phyloP scores from a whole-genome alignment of 495 filamentous ascomycete species.

The Penicillium cosmopolitanum region DNA sequence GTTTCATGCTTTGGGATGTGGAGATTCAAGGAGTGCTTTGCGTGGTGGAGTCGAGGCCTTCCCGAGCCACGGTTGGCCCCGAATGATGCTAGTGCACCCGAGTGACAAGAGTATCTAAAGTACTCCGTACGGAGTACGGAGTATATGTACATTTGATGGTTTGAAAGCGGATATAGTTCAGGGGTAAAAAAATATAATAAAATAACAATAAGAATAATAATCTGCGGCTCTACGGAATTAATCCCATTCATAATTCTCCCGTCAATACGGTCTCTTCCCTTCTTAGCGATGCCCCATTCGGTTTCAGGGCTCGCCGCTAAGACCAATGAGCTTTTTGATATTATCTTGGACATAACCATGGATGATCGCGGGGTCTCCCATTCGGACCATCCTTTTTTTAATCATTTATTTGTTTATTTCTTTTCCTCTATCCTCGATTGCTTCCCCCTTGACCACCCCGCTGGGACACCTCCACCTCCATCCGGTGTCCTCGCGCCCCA shows the following conservation, averaged over 20 bases:
- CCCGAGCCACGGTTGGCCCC: constrained; percentile 18
- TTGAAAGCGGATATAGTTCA: background rate
- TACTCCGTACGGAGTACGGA: background rate
- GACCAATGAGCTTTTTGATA: constrained; percentile 16
- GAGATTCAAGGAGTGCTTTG: constrained; percentile 26
- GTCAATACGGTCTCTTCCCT: background rate
- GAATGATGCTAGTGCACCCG: constrained; percentile 7
- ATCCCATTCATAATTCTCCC: background rate
- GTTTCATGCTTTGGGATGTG: constrained; percentile 24
- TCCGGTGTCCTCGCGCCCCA: constrained; percentile 8
- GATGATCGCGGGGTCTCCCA: constrained; percentile 17
- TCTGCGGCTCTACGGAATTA: background rate
- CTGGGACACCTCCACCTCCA: constrained; percentile 18
- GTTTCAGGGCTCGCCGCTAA: constrained; percentile 22
- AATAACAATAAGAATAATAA: background rate
- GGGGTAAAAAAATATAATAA: background rate
- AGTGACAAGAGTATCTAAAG: background rate
- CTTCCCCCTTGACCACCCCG: constrained; percentile 2
- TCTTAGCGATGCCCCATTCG: constrained; percentile 2
- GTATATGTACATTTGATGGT: background rate
- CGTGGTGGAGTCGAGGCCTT: constrained; percentile 9
- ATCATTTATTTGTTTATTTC: constrained; percentile 6
- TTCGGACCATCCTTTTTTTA: constrained; percentile 6
- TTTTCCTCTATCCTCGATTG: constrained; percentile 11
- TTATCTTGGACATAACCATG: constrained; percentile 11